Conservation (phyloP, 805 yeast species). For the Saccharomycopsis fermentans region DNA sequence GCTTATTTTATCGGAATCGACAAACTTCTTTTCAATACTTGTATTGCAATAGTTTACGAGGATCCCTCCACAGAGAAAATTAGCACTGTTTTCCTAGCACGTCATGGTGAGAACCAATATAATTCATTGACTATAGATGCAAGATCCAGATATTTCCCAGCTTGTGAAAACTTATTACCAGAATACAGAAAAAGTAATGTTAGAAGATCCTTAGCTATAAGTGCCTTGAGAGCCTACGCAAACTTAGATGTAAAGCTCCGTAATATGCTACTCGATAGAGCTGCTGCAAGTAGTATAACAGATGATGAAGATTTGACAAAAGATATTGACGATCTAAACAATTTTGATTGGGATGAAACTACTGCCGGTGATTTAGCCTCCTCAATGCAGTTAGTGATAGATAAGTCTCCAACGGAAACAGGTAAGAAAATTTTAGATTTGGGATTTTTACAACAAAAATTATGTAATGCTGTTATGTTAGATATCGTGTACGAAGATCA, state of each 20-base stretch:
- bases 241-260: conserved; percentile 32
- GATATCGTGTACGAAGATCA: conserved; percentile 67
- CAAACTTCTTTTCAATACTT: conserved; percentile 33
- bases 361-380: conserved; percentile 76
- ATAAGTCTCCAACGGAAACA: conserved; percentile 42
- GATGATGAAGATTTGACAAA: conserved; percentile 1
- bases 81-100: conserved; percentile 47
- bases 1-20: conserved; percentile 47
- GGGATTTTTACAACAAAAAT: conserved; percentile 47
- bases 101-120: conserved; percentile 56
- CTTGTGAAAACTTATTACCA: conserved; percentile 55
- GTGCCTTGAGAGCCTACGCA: conserved; percentile 58
- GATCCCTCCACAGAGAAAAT: conserved; percentile 35
- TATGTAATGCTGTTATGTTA: conserved; percentile 42
- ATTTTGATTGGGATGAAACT: conserved; percentile 63
- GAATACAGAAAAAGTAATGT: conserved; percentile 45
- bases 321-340: conserved; percentile 13
- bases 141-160: conserved; percentile 65
- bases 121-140: conserved; percentile 46
- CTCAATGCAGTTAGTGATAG: conserved; percentile 43
- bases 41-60: conserved; percentile 42
- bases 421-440: conserved; percentile 46
- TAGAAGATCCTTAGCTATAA: conserved; percentile 66
- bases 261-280: conserved; percentile 10
- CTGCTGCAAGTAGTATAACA: not conserved